Evolutionary conservation across 768 basidiomycete genomes (phyloP), one percentile per base, ranked within the genome.

Genomic region (Suillus bovinus): DNA sequence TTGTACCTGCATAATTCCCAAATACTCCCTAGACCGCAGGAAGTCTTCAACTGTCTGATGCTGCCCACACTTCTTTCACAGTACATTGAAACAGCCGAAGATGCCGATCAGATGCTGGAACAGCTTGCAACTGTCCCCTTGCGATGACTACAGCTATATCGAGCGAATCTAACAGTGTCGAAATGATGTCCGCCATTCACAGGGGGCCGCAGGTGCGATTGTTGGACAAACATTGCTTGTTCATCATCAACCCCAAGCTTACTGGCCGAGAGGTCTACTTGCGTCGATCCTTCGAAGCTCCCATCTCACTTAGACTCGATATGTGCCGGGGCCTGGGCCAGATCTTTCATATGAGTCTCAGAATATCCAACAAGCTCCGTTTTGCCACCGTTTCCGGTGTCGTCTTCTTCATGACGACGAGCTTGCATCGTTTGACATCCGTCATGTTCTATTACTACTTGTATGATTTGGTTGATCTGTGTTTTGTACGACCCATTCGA

Each of bases 211-310:
- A 16, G 16, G 47, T 27, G 27, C 27, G 9, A 27, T 27, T 86
- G 76, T 77, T 64, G 89, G 88, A 2, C 86, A 85, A 3, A 89
- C 89, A 88, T 89, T 20, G 20, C 4, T 84, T 86, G 81, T 60
- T 84, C 24, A 84, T 82, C 33, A 82, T 90, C 10, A 85, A 91
- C 16, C 65, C 69, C 86, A 65, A 27, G 24, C 47, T 77, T 59
- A 4, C 73, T 89, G 88, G 85, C 9, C 75, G 78, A n/a, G 74
- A 75, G 4, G 78, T 90, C 34, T 76, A 78, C 47, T 71, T 89
- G 2, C 75, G 88, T 8, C 79, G 77, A 1, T 87, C 86, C 5
- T 80, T 90, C 14, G 87, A 91, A 70, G 70, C 84, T 91, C 50
- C 88, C 89, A 0, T 76, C 79, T 33, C 81, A 84, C 4, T 91